Evolutionary conservation across 129 eudicot genomes (phyloP).

Genomic region (Apium graveolens): DNA sequence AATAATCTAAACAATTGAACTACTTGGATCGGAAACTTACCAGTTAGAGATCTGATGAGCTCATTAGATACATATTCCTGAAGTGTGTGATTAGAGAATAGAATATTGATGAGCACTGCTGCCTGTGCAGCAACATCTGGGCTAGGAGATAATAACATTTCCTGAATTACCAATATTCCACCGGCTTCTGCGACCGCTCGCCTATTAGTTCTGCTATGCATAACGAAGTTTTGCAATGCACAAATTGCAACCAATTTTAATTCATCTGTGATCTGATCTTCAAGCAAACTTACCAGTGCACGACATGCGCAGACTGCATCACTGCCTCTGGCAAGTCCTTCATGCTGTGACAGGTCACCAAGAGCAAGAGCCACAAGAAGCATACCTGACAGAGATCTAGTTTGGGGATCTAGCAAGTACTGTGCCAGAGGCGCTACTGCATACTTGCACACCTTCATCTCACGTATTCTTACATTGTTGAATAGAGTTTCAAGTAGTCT

Average conservation of each 20-base stretch:
- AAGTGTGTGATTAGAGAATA: constrained; percentile 80
- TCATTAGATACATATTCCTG: constrained; percentile 76
- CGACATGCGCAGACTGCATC: constrained; percentile 63
- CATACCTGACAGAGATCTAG: constrained; percentile 47
- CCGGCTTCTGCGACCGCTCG: constrained; percentile 87
- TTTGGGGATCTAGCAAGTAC: constrained; percentile 67
- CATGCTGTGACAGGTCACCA: constrained; percentile 75
- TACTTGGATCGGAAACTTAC: constrained; percentile 21
- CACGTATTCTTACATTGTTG: constrained; percentile 50
- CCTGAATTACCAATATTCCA: constrained; percentile 65
- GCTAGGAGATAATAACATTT: constrained; percentile 42
- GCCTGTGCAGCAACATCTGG: constrained; percentile 63
- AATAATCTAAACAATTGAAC: neutral
- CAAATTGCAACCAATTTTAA: constrained; percentile 72
- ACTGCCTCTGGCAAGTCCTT: constrained; percentile 52
- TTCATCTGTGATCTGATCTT: constrained; percentile 56
- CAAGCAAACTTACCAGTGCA: constrained; percentile 63
- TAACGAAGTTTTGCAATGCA: constrained; percentile 71
- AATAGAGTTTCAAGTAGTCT: constrained; percentile 65
- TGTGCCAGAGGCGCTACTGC: constrained; percentile 74
- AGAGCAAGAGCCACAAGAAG: constrained; percentile 80
- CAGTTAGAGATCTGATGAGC: constrained; percentile 70
- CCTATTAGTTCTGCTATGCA: constrained; percentile 69
- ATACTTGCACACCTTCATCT: constrained; percentile 48
- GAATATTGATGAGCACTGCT: constrained; percentile 51